phyloP scores from a whole-genome alignment of 768 basidiomycete genomes.

The Naganishia onofrii region DNA sequence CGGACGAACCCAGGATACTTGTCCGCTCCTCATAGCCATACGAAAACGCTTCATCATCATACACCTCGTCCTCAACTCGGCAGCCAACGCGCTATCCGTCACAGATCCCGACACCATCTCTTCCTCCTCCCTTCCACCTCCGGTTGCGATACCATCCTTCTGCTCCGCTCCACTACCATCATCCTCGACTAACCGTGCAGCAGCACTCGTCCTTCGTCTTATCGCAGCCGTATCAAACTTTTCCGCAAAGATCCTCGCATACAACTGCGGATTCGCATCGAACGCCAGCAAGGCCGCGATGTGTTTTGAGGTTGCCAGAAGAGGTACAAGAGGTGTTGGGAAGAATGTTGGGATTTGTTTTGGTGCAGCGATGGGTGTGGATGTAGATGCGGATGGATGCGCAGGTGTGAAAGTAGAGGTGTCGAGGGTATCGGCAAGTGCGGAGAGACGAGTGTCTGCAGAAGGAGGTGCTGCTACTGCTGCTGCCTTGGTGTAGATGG shows the following conservation, averaged over 20 bases:
- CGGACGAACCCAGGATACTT: conserved; percentile 35
- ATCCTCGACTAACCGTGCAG: conserved; percentile 55
- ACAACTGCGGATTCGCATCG: conserved; percentile 64
- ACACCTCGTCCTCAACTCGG: conserved; percentile 42
- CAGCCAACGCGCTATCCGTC: conserved; percentile 31
- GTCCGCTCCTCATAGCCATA: conserved; percentile 29
- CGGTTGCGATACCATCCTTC: no score
- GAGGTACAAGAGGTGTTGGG: conserved; percentile 63
- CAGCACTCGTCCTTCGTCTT: conserved; percentile 57
- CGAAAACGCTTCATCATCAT: conserved; percentile 35
- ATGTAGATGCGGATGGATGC: no score
- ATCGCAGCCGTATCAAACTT: conserved; percentile 67
- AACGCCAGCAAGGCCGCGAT: conserved; percentile 52
- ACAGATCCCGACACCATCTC: background rate
- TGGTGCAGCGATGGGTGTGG: no score
- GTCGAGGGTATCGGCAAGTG: conserved; percentile 58
- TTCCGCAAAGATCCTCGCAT: conserved; percentile 65
- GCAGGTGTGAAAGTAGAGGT: conserved; percentile 51
- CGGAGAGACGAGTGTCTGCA: background rate
- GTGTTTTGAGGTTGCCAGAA: conserved; percentile 53
- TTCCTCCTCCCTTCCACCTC: background rate
- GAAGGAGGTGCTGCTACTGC: background rate
- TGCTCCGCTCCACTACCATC: no score
- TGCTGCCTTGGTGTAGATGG: background rate
- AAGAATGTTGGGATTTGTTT: conserved; percentile 6